A percentile compares a stretch with the other conserved stretches of the same genome.
Conservation (phyloP, 805 yeast genomes). For the Wickerhamomyces bisporus region DNA sequence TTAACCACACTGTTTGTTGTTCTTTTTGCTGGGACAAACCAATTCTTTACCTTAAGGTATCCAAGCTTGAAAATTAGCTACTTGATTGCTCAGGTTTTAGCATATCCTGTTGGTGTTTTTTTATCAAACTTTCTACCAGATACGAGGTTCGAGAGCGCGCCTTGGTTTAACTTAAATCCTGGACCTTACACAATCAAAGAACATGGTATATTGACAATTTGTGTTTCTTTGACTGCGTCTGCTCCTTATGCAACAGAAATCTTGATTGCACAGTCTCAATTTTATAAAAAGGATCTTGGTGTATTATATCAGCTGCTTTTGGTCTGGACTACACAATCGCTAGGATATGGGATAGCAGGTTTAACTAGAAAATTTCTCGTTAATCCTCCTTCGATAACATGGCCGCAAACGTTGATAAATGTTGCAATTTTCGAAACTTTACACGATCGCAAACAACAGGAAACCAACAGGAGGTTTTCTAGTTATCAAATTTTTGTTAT, state of each 20-base stretch:
- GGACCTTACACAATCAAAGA: constrained; percentile 50
- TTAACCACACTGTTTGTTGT: constrained; percentile 43
- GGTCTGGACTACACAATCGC: constrained; percentile 52
- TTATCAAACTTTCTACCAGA: constrained; percentile 34
- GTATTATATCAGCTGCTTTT: constrained; percentile 44
- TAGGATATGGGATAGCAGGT: constrained; percentile 67
- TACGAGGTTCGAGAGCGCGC: constrained; percentile 21
- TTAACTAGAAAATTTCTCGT: constrained; percentile 52
- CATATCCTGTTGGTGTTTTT: constrained; percentile 25
- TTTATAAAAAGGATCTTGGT: constrained; percentile 41
- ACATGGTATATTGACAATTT: constrained; percentile 45
- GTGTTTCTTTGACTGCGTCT: constrained; percentile 37
- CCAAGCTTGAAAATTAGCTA: constrained; percentile 44
- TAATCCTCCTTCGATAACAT: constrained; percentile 53
- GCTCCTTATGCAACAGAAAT: constrained; percentile 57
- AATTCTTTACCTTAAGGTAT: constrained; percentile 46
- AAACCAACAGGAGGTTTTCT: constrained; percentile 56
- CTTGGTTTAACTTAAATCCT: constrained; percentile 40
- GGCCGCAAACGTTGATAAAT: constrained; percentile 61
- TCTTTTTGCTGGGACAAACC: constrained; percentile 50
- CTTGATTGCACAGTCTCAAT: constrained; percentile 42
- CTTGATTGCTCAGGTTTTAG: constrained; percentile 12
- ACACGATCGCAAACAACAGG: constrained; percentile 32
- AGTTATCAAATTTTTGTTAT: constrained; percentile 44
- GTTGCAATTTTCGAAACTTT: constrained; percentile 52